Evolutionary conservation across 208 protist genomes (phyloP), one percentile per base, ranked within the genome.

Genomic region (Trypanosoma lewisi): DNA sequence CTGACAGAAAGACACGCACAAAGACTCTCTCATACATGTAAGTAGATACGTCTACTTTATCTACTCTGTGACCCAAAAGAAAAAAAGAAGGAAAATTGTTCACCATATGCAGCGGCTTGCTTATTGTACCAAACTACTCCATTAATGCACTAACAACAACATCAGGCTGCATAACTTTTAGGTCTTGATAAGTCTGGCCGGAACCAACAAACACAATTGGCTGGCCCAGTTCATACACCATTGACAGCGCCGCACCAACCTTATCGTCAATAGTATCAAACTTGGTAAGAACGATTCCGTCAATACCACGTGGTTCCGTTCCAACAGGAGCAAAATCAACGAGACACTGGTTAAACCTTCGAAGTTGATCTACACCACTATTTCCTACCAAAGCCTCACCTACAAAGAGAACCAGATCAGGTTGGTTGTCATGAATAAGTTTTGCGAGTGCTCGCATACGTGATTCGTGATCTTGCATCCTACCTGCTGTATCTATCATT

Each of bases 191-290:
- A 2, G 85, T 96, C 77, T 99, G 98, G 0, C 99, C 99, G 2
- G 97, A 91, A 9, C 99, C 99, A 2, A 99, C 94, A 80, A 99
- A 99, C 2, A 99, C 83, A 50, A 99, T 99, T 11, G 99, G 99
- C 75, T 98, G 90, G 34, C 98, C 98, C 5, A 98, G 98, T 41
- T 96, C 93, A 70, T 99, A 99, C 28, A 99, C 98, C 95, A 99
- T 98, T 4, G 97, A 99, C 11, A 99, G 85, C 9, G 99, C 98
- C 0, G 99, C 98, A 19, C 99, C 99, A 12, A 99, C 97, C 85
- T 99, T 99, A 70, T 99, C 99, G 70, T 99, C 99, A 56, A 99
- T 99, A 3, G 98, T 99, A 84, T 99, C 99, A 66, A 99, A 99
- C 81, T 99, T 99, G n/a, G 98, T 99, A 1, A 99, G 81, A 14